Base-by-base conservation (phyloP, 371 early-diverging fungal species). In the Phascolomyces articulosus region DNA sequence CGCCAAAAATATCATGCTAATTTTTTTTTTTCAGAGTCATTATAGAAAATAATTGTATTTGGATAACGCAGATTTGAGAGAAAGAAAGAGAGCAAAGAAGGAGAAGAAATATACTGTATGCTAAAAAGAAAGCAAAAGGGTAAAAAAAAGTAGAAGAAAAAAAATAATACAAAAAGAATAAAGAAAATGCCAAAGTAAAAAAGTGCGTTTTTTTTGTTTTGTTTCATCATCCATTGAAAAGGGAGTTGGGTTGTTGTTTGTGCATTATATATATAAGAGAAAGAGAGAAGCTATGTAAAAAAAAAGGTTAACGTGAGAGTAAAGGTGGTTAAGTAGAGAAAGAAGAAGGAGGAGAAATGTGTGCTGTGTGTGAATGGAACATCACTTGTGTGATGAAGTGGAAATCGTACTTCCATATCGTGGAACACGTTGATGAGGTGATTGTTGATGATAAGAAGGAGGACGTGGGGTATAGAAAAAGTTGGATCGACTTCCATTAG, bases 381-480 rank as follows among this genome's bases (percentile, higher is more conserved):
- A 54, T 62, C 54, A 56, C 55, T 56, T 63, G 47, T 59, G 60
- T n/a, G 63, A 63, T 16, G 57, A 28, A n/a, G 56, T 63, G 18
- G 63, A 63, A 10, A 55, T 16, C 0, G 63, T 63, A 23, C 63
- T 63, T 18, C 63, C 63, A 38, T 63, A 63, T 2, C 63, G 56
- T 24, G 63, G 63, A n/a, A 63, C 29, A 29, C 63, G 62, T 8
- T 55, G 54, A 9, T 34, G 34, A 9, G 6, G 34, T 34, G 6
- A 31, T 41, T 62, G 62, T 21, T 62, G 62, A 54, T 54, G 40
- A 48, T 53, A 44, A n/a, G 63, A 63, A 10, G 62, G 62, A 16
- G 47, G 44, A 29, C 55, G 47, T 3, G 63, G 56, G 18, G 55
- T 23, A 56, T 55, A 47, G 47, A 54, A 63, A 40, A 56, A 63